Conservation (phyloP, 805 yeast species). For the Blastobotrys terrestris region DNA sequence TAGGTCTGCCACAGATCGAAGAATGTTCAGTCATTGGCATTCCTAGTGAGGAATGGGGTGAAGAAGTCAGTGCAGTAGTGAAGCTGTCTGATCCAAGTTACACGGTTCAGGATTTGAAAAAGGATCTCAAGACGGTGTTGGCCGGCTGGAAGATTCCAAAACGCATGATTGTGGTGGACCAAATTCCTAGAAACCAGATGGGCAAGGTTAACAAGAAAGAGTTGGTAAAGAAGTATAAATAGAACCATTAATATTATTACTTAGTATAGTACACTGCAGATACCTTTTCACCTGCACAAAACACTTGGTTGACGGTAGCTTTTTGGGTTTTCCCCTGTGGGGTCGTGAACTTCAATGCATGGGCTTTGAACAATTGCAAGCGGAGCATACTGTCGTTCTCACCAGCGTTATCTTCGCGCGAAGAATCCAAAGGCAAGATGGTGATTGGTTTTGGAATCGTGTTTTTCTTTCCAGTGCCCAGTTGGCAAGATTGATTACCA, state of each 20-base stretch:
- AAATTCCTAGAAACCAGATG: constrained; percentile 32
- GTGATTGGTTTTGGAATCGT: constrained; percentile 33
- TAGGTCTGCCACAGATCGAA: constrained; percentile 24
- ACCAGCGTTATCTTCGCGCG: background rate
- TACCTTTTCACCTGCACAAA: constrained; percentile 55
- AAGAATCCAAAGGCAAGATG: constrained; percentile 10
- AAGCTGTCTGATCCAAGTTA: constrained; percentile 18
- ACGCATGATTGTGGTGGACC: constrained; percentile 24
- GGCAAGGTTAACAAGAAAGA: constrained; percentile 33
- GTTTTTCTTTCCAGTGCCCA: constrained; percentile 72
- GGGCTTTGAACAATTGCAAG: constrained; percentile 37
- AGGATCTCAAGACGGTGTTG: constrained; percentile 20
- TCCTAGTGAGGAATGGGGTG: constrained; percentile 30
- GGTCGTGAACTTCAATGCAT: constrained; percentile 18
- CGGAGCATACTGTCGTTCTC: constrained; percentile 20
- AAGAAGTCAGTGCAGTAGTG: constrained; percentile 27
- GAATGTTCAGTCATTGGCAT: constrained; percentile 32
- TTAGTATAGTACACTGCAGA: constrained; percentile 56
- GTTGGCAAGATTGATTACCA: constrained; percentile 72
- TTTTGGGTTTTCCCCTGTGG: constrained; percentile 25
- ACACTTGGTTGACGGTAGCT: constrained; percentile 42
- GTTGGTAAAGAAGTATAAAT: constrained; percentile 15
- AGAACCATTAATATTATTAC: background rate
- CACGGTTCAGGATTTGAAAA: constrained; percentile 20
- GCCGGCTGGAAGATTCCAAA: constrained; percentile 31